Evolutionary conservation across 2,329 filamentous ascomycete genomes (phyloP).

Genomic region (Alternaria tenuissima): DNA sequence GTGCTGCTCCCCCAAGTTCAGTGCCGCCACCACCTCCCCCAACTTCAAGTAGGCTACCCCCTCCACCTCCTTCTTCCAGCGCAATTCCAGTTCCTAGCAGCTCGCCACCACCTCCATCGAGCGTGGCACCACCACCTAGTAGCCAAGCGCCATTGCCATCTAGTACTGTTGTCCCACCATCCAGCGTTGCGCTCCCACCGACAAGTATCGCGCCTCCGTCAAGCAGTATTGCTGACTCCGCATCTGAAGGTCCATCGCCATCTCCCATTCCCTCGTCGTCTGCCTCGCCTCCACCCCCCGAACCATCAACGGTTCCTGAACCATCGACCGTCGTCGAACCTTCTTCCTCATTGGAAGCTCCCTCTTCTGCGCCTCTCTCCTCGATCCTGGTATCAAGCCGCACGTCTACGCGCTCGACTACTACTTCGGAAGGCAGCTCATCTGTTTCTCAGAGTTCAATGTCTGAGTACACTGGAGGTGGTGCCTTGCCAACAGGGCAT

Average conservation of each 20-base stretch:
- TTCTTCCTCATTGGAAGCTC: background rate
- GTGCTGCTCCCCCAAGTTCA: background rate
- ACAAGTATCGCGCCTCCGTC: slow-evolving; percentile 24
- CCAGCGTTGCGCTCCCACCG: slow-evolving; percentile 6
- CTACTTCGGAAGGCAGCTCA: slow-evolving; percentile 6
- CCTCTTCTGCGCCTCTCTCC: background rate
- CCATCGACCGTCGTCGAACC: slow-evolving; percentile 2
- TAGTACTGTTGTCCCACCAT: slow-evolving; percentile 14
- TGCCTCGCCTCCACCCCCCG: background rate
- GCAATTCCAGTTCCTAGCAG: slow-evolving; percentile 8
- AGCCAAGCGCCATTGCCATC: slow-evolving; percentile 17
- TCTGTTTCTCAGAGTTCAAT: slow-evolving; percentile 13
- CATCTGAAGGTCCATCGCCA: slow-evolving; percentile 26
- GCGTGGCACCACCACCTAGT: slow-evolving; percentile 12
- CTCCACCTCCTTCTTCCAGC: slow-evolving; percentile 24
- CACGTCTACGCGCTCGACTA: slow-evolving; percentile 20
- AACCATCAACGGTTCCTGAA: background rate
- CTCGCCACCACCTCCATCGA: slow-evolving; percentile 21
- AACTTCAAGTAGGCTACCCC: slow-evolving; percentile 13
- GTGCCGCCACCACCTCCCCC: slow-evolving; percentile 18
- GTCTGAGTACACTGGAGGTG: slow-evolving; percentile 28
- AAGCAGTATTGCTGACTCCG: slow-evolving; percentile 34
- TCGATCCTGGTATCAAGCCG: slow-evolving; percentile 14
- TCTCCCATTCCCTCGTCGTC: slow-evolving; percentile 6
- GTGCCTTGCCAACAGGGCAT: slow-evolving; percentile 21